A percentile compares a stretch with the other conserved stretches of the same genome.
phyloP scores from a whole-genome alignment of 1,284 basidiomycete species.

The Marasmius tenuissimus region DNA sequence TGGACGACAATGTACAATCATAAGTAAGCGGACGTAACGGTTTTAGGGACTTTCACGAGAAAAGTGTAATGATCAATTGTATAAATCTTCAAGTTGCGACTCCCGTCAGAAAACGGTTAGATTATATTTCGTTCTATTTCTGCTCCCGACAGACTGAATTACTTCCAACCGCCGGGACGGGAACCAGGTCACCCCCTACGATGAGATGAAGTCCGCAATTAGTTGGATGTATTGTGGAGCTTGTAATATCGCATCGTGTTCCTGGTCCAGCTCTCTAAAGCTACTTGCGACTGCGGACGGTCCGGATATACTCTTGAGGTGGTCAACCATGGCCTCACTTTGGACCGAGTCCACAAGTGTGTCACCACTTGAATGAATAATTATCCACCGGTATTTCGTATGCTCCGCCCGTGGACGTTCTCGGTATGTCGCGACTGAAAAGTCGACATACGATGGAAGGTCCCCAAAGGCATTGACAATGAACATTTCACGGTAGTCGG shows the following conservation, averaged over 20 bases:
- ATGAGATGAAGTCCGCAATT: slow-evolving; percentile 42
- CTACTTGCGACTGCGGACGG: slow-evolving; percentile 35
- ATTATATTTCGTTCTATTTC: no score
- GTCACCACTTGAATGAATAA: slow-evolving; percentile 75
- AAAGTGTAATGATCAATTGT: no score
- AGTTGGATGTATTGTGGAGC: slow-evolving; percentile 47
- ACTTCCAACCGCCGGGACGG: background rate
- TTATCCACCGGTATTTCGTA: slow-evolving; percentile 52
- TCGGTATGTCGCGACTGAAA: slow-evolving; percentile 45
- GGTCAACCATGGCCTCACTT: slow-evolving; percentile 55
- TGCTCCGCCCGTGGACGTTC: slow-evolving; percentile 27
- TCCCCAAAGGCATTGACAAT: slow-evolving; percentile 61
- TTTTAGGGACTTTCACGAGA: background rate
- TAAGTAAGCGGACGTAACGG: background rate
- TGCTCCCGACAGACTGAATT: background rate
- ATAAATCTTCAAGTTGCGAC: no score
- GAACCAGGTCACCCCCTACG: background rate
- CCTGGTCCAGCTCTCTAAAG: slow-evolving; percentile 44
- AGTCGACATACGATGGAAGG: slow-evolving; percentile 44
- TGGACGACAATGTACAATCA: slow-evolving; percentile 27
- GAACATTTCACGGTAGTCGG: slow-evolving; percentile 65
- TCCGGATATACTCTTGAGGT: slow-evolving; percentile 42
- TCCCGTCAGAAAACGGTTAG: no score
- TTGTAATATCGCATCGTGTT: slow-evolving; percentile 58
- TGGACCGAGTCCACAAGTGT: slow-evolving; percentile 64